A percentile compares a stretch with the other conserved stretches of the same genome.
These are phyloP conservation scores for Psilocybe subaeruginosa DNA, from an alignment of 768 basidiomycete species.

Conservation along the genomic window DNA sequence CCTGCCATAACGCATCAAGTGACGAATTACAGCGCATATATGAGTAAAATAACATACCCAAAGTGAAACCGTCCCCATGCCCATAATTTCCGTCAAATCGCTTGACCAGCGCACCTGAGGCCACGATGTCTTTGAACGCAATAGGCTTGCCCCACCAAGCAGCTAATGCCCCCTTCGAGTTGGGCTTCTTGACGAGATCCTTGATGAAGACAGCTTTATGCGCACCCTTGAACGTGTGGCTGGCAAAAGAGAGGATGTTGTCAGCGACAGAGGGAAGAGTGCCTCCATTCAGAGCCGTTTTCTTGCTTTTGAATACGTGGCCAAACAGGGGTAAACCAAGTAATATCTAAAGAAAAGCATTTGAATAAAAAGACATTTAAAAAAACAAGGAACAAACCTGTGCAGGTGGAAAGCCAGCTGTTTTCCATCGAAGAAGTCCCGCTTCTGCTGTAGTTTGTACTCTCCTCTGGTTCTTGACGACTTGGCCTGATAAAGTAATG, in stretches of 20 bases:
- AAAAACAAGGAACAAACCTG: slow-evolving; percentile 41
- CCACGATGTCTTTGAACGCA: slow-evolving; percentile 44
- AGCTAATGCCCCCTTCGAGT: slow-evolving; percentile 15
- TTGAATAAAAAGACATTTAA: slow-evolving; percentile 31
- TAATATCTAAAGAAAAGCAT: slow-evolving; percentile 37
- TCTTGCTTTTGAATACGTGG: slow-evolving; percentile 55
- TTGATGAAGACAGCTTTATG: not conserved
- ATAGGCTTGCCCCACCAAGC: slow-evolving; percentile 49
- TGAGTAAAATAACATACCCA: slow-evolving; percentile 30
- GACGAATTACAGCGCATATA: not conserved
- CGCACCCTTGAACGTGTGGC: slow-evolving; percentile 3
- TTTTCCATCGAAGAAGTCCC: slow-evolving; percentile 60
- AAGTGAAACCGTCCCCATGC: slow-evolving; percentile 44
- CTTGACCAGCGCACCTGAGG: slow-evolving; percentile 46
- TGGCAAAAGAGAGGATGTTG: not conserved
- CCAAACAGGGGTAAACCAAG: slow-evolving; percentile 69
- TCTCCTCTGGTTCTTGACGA: slow-evolving; percentile 31
- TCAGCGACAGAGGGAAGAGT: not conserved
- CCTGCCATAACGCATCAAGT: slow-evolving; percentile 28
- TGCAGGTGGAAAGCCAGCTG: slow-evolving; percentile 62
- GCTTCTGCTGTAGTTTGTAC: slow-evolving; percentile 65
- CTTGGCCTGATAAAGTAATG: slow-evolving; percentile 39
- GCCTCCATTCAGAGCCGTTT: slow-evolving; percentile 32
- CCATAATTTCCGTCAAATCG: slow-evolving; percentile 43
- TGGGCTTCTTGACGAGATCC: not conserved